These are phyloP conservation scores for Ogataea henricii DNA, from an alignment of 805 yeast species.

Conservation along the genomic window DNA sequence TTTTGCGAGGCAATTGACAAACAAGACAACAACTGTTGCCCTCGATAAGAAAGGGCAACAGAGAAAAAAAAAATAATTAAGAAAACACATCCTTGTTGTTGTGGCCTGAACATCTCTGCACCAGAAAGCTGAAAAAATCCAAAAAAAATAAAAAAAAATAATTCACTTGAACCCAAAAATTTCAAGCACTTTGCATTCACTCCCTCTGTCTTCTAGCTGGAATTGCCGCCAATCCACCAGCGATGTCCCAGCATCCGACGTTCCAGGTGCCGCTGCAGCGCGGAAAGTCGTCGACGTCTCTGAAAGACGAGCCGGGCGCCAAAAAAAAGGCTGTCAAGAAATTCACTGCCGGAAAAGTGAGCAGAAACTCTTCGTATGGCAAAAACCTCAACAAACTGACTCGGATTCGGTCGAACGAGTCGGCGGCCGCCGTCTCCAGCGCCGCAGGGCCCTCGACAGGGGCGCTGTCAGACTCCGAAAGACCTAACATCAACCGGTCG, in stretches of 20 bases:
- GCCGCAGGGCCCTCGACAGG: too few relatives aligned
- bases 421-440: constrained; percentile 9
- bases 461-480: constrained; percentile 22
- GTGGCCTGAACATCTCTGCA: neutral
- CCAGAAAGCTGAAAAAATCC: too few relatives aligned
- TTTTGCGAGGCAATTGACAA: constrained; percentile 16
- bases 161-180: neutral
- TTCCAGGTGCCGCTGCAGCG: constrained; percentile 18
- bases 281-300: constrained; percentile 31
- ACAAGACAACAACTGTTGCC: too few relatives aligned
- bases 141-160: neutral
- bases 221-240: neutral
- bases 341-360: constrained; percentile 37
- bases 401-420: constrained; percentile 33
- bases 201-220: neutral
- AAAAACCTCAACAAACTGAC: constrained; percentile 37
- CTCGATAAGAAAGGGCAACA: too few relatives aligned
- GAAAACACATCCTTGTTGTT: too few relatives aligned
- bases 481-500: constrained; percentile 28
- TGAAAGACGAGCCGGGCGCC: constrained; percentile 26
- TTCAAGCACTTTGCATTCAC: too few relatives aligned
- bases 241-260: constrained; percentile 18
- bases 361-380: constrained; percentile 38
- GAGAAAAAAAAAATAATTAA: too few relatives aligned
- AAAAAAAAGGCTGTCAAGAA: constrained; percentile 34